phyloP scores from a whole-genome alignment of 129 eudicot species.

The Arctium minus region DNA sequence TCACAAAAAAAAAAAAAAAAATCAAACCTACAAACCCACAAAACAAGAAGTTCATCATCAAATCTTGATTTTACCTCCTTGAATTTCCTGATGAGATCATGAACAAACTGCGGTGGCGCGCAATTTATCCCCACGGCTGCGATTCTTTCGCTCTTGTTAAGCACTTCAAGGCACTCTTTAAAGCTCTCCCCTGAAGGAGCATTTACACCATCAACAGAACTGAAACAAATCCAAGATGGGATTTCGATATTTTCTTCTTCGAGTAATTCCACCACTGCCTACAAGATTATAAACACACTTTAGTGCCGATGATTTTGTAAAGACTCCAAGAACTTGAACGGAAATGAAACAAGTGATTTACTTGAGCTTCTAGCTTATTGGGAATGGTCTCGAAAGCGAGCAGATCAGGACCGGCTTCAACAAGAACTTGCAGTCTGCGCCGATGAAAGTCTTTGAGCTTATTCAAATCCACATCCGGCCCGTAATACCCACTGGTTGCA shows the following conservation, averaged over 20 bases:
- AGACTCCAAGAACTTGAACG: neutral
- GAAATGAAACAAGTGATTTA: constrained; percentile 2
- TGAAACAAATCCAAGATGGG: constrained; percentile 87
- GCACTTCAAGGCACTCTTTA: constrained; percentile 50
- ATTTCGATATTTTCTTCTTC: constrained; percentile 68
- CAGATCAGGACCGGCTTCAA: constrained; percentile 77
- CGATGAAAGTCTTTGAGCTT: constrained; percentile 87
- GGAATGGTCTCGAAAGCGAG: constrained; percentile 96
- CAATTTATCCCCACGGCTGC: constrained; percentile 82
- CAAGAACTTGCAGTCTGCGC: constrained; percentile 82
- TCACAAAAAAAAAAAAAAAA: neutral
- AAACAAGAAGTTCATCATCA: neutral
- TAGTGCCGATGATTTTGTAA: neutral
- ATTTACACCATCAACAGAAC: constrained; percentile 70
- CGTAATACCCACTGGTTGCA: constrained; percentile 56
- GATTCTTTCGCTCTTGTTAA: constrained; percentile 52
- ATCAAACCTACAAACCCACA: neutral
- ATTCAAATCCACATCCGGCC: constrained; percentile 47
- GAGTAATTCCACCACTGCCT: constrained; percentile 75
- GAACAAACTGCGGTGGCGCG: constrained; percentile 79
- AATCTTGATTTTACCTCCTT: constrained; percentile 44
- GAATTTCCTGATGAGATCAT: constrained; percentile 56
- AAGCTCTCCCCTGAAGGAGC: constrained; percentile 89
- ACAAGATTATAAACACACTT: neutral
- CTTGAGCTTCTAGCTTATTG: constrained; percentile 93